Percentiles rank a stretch among this genome's conserved stretches.
Evolutionary conservation across 2,329 filamentous ascomycete genomes (phyloP).

Genomic region (Rutstroemia sydowiana): DNA sequence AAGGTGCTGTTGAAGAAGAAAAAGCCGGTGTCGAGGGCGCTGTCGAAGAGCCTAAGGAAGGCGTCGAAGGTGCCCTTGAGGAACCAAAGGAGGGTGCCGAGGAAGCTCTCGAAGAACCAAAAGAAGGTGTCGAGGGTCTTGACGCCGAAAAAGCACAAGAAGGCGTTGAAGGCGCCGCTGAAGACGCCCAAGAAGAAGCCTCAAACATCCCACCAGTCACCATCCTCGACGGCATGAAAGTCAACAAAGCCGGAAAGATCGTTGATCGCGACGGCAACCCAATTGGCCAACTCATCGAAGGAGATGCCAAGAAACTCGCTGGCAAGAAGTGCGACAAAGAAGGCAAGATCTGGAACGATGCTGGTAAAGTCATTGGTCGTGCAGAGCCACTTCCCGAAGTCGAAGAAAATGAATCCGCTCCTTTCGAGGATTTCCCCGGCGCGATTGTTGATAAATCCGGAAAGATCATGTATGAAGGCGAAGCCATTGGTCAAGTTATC

Average conservation of each 20-base stretch:
- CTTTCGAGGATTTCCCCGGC: constrained; percentile 52
- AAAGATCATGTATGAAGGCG: constrained; percentile 43
- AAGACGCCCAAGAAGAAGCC: constrained; percentile 41
- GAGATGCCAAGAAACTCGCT: constrained; percentile 55
- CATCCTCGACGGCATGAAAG: constrained; percentile 43
- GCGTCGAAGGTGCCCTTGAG: not conserved
- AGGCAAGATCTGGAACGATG: constrained; percentile 65
- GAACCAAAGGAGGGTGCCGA: not conserved
- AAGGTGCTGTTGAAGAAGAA: not conserved
- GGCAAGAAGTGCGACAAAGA: constrained; percentile 59
- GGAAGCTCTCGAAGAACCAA: constrained; percentile 8
- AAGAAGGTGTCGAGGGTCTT: constrained; percentile 30
- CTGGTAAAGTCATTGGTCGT: constrained; percentile 59
- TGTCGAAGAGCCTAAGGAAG: constrained; percentile 31
- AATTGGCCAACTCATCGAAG: constrained; percentile 56
- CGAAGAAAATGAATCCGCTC: constrained; percentile 41
- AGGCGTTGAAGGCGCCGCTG: not conserved
- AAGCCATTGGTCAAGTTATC: constrained; percentile 49
- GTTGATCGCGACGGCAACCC: constrained; percentile 36
- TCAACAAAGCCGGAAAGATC: constrained; percentile 51
- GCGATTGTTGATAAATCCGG: constrained; percentile 46
- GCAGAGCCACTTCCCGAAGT: constrained; percentile 55
- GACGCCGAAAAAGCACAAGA: no score
- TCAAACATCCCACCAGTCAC: constrained; percentile 30
- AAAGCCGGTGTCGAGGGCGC: constrained; percentile 11